Base-by-base conservation (phyloP, 108 stramenopile genomes). In the Cyclotella sp. region DNA sequence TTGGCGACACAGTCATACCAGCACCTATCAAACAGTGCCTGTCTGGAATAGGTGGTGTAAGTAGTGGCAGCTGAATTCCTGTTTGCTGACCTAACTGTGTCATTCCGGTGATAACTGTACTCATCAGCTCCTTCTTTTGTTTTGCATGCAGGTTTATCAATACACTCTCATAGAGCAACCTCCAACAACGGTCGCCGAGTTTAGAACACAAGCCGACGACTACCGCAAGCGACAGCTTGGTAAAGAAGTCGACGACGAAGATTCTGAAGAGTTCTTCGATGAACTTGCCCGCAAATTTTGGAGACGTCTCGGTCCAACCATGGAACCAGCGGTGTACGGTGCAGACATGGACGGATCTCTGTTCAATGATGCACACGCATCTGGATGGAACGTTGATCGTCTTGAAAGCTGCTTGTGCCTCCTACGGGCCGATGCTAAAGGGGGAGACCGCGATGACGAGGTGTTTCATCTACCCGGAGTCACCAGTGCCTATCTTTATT, bases 261-360 rank as follows among this genome's bases (percentile, higher is more conserved):
- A 70, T 24, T 53, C 69, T 7, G 85, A 87, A 42, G 84, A 85
- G 9, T 53, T 87, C 29, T 84, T 89, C 54, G 92, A 92, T 28
- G 83, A 87, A 22, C 70, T 95, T 53, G 92, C 90, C 30, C 85
- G 94, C 43, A 85, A 94, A 76, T 98, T 95, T 76, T 98, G 97
- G 97, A 91, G 89, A 75, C 84, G 93, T 15, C 81, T 98, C 27
- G 96, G 97, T 21, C 96, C 97, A 7, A 96, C 94, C 49, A 92
- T 93, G 93, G 87, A 95, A 51, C 88, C 96, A 0, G 83, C 95
- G 6, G 68, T 87, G 63, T 98, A 98, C 72, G 98, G 98, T 9
- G 98, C 98, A 16, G 98, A 98, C 82, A 94, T 96, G 84, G 87
- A 92, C 64, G 98, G 97, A 14, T 84, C 96, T 11, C 85, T 98